Base-by-base conservation (phyloP, 768 basidiomycete species). In the Clitopilus hobsonii region DNA sequence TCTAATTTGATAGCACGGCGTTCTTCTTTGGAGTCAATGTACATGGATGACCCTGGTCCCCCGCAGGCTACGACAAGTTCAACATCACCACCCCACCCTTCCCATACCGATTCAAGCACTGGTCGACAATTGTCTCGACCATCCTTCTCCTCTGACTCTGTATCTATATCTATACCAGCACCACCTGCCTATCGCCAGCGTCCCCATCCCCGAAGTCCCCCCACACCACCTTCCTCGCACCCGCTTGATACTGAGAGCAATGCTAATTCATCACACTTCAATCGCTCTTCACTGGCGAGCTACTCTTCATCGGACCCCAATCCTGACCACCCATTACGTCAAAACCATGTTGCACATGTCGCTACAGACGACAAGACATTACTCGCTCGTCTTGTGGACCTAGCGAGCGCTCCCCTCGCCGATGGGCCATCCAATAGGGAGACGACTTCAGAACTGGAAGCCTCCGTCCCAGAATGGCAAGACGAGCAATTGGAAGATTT, bases 361-460 rank as follows among this genome's bases (percentile, higher is more conserved):
- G 84, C 85, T 16, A 84, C 77, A 1, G 85, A 87, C 63, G 85
- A 87, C 66, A 87, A 87, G 63, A 63, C 70, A 0, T 58, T 78
- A n/a, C 73, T 87, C 38, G 82, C 80, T 23, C 76, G 74, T 28
- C 71, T 86, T 38, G 77, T 72, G 1, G 72, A 72, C 29, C 58
- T 81, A 26, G 82, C 79, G 29, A 84, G 82, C 56, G 75, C 75
- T 18, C 85, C 85, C n/a, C 78, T 78, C 5, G 47, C 55, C 23
- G 69, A 70, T 29, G 61, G 51, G 25, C 56, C 11, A 53, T 54
- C 18, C 54, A 66, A 18, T 51, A 50, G 22, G 54, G 58, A 48
- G 30, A 38, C 24, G 54, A 60, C 49, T 51, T 64, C 11, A 53
- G 67, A 1, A 53, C 56, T 60, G 5, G 60, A 66, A 47, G 67